Percentiles rank a stretch among this genome's conserved stretches.
Evolutionary conservation across 352 stramenopile species (phyloP).

Genomic region (Aphanomyces astaci): DNA sequence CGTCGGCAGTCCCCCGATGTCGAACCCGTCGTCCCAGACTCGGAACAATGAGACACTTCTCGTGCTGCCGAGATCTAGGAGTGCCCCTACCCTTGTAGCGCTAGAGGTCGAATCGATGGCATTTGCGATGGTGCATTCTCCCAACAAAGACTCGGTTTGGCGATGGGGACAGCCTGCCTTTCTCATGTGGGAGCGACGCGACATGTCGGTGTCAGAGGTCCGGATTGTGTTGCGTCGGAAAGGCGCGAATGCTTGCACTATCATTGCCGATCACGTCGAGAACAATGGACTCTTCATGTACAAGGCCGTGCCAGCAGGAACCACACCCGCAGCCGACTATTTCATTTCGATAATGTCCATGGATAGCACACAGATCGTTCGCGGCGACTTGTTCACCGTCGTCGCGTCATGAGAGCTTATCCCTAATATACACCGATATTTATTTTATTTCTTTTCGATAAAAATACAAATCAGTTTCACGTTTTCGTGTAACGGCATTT

Average conservation of each 20-base stretch:
- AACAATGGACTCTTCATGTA: conserved; percentile 22
- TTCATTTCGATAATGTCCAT: conserved; percentile 22
- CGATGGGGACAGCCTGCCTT: conserved; percentile 10
- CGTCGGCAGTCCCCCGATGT: background rate
- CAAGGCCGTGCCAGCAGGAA: background rate
- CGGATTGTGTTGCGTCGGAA: conserved; percentile 19
- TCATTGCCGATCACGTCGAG: conserved; percentile 21
- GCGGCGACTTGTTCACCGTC: conserved; percentile 18
- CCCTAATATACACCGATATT: background rate
- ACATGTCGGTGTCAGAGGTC: conserved; percentile 19
- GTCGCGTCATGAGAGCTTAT: background rate
- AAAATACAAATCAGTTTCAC: too few species aligned
- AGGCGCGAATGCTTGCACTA: conserved; percentile 1
- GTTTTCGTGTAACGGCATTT: too few species aligned
- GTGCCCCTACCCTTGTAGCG: background rate
- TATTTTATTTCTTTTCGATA: background rate
- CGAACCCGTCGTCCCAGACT: background rate
- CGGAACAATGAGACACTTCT: background rate
- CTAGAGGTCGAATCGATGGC: background rate
- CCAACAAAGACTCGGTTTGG: conserved; percentile 15
- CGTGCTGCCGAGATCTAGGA: background rate
- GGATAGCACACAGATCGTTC: conserved; percentile 11
- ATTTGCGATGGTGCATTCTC: background rate
- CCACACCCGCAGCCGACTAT: conserved; percentile 8
- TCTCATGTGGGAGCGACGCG: conserved; percentile 14